Conservation (phyloP, 148 eudicot genomes). For the Rhododendron henanense region DNA sequence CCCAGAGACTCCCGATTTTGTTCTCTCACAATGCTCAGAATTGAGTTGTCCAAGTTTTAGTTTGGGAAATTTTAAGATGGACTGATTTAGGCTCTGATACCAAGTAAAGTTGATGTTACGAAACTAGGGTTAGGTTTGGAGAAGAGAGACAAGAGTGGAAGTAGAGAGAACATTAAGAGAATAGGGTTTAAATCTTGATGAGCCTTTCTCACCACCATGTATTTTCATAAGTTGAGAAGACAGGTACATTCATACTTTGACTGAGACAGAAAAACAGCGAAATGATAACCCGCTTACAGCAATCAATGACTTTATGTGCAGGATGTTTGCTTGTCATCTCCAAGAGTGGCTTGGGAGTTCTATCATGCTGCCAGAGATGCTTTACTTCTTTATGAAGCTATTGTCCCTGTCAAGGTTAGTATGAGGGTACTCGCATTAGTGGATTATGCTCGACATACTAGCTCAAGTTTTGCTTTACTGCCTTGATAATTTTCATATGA, state of each 20-base stretch:
- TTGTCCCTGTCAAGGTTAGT: constrained; percentile 87
- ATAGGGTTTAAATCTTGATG: neutral
- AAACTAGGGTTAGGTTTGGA: neutral
- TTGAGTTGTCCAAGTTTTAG: neutral
- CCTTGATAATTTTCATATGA: neutral
- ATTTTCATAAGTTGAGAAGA: neutral
- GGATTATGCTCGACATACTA: neutral
- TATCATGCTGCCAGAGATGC: constrained; percentile 91
- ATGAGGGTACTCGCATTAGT: neutral
- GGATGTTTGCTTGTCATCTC: constrained; percentile 92
- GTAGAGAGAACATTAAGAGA: neutral
- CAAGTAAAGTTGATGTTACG: neutral
- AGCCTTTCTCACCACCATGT: neutral
- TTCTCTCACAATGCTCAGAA: neutral
- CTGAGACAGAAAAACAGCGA: neutral
- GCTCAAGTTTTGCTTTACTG: neutral
- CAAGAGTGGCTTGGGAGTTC: constrained; percentile 82
- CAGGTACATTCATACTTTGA: neutral
- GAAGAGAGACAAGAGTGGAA: neutral
- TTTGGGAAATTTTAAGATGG: neutral
- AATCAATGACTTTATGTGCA: constrained; percentile 29
- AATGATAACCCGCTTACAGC: neutral
- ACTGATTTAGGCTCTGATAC: neutral
- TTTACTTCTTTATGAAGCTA: constrained; percentile 80
- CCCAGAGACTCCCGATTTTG: neutral